Evolutionary conservation across 192 early-diverging fungal species (phyloP), one percentile per base, ranked within the genome.

Genomic region (Backusella tuberculispora): DNA sequence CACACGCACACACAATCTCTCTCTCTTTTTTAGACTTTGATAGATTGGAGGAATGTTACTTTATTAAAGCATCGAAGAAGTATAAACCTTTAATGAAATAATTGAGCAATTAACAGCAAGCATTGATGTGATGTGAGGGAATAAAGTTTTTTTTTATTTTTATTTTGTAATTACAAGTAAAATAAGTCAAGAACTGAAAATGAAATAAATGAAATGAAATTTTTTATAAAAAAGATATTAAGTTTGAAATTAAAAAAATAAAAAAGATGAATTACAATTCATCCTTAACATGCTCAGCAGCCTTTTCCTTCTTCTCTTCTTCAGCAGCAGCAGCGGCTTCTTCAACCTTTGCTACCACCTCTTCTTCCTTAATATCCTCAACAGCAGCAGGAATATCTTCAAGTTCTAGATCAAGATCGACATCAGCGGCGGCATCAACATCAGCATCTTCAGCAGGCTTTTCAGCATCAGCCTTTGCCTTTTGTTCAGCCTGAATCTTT

Each of bases 271-370:
- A 37, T 67, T 81, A 81, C 71, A 81, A 74, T 64, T 81, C 79
- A 56, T 81, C 79, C 75, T 81, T 81, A 68, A 77, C 72, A 47
- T 56, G 71, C 41, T 74, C 69, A 34, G 72, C 47, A 24, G 19
- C 45, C 40, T 73, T 42, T n/a, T 41, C 65, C 44, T 48, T 56
- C 21, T 10, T n/a, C 64, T 71, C 75, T 71, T 63, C 70, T 13
- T 3, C 70, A 72, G 7, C 70, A 19, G 15, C 70, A 34, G 12
- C 70, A 72, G 7, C 70, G 24, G 15, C 70, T 29, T 47, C 43
- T 38, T 71, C 48, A n/a, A 40, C 24, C 6, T 40, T 42, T 66
- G 8, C 74, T 7, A 21, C 9, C 6, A 43, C 26, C 9, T 56
- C 78, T 15, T 56, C 78, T 45, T 74, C 74, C 14, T 63, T n/a